Evolutionary conservation across 176 grass and related monocot genomes (phyloP).

Genomic region (Avena insularis): DNA sequence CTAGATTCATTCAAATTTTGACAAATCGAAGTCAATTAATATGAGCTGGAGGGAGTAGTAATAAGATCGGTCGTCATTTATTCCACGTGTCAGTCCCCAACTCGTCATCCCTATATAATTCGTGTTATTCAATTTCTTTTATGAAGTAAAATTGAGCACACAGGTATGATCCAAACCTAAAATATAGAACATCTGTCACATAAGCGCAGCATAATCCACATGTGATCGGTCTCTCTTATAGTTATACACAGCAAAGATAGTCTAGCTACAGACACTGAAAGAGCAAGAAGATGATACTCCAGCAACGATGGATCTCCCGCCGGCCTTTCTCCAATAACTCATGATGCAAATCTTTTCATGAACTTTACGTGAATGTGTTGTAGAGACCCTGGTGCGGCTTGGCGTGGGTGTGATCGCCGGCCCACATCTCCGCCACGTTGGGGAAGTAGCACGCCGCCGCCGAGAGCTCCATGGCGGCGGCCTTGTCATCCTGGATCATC

Average conservation of each 20-base stretch:
- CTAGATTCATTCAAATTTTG: too few relatives aligned
- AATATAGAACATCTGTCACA: neutral
- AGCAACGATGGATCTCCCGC: neutral
- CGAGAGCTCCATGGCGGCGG: slow-evolving; percentile 48
- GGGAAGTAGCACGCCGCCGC: slow-evolving; percentile 54
- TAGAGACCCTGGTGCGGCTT: slow-evolving; percentile 44
- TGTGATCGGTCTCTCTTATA: slow-evolving; percentile 1
- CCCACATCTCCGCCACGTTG: slow-evolving; percentile 59
- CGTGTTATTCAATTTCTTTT: too few relatives aligned
- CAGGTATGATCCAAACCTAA: too few relatives aligned
- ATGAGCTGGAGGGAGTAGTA: too few relatives aligned
- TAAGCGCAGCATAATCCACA: slow-evolving; percentile 36
- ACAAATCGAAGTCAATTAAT: too few relatives aligned
- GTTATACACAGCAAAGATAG: too few relatives aligned
- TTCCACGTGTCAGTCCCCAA: too few relatives aligned
- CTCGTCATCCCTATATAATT: too few relatives aligned
- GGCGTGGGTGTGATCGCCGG: slow-evolving; percentile 20
- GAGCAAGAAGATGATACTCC: neutral
- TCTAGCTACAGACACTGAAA: neutral
- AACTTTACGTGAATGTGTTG: slow-evolving; percentile 39
- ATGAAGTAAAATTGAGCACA: too few relatives aligned
- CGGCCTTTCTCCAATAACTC: too few relatives aligned
- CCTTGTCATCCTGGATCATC: slow-evolving; percentile 29
- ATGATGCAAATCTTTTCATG: neutral
- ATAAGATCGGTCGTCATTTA: too few relatives aligned